phyloP scores from a whole-genome alignment of 2,329 filamentous ascomycete genomes.

The Pestalotiopsis sp. region DNA sequence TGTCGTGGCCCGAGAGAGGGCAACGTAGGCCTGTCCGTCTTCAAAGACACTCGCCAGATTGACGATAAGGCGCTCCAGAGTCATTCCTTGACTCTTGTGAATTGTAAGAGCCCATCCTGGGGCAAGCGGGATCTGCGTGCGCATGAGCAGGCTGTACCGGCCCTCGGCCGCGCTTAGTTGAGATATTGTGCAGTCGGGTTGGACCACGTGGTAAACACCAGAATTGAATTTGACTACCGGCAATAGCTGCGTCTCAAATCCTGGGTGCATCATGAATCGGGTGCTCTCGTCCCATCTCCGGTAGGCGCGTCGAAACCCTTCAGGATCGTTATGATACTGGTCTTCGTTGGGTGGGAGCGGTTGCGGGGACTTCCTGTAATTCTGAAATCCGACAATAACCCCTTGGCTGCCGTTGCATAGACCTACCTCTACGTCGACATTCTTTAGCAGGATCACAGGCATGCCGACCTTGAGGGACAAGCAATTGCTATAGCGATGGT shows the following conservation, averaged over 20 bases:
- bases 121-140: slow-evolving; percentile 63
- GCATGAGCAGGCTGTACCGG: slow-evolving; percentile 49
- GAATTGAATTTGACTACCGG: slow-evolving; percentile 58
- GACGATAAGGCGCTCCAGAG: slow-evolving; percentile 58
- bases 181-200: slow-evolving; percentile 50
- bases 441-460: slow-evolving; percentile 54
- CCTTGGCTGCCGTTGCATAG: slow-evolving; percentile 53
- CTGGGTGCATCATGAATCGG: slow-evolving; percentile 35
- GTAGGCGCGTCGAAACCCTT: slow-evolving; percentile 37
- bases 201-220: slow-evolving; percentile 45
- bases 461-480: slow-evolving; percentile 53
- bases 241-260: slow-evolving; percentile 39
- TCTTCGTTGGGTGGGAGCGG: slow-evolving; percentile 27
- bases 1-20: slow-evolving; percentile 52
- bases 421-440: slow-evolving; percentile 42
- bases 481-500: slow-evolving; percentile 47
- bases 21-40: slow-evolving; percentile 61
- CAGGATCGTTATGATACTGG: slow-evolving; percentile 14
- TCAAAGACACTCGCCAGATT: slow-evolving; percentile 53
- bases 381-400: slow-evolving; percentile 44
- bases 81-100: slow-evolving; percentile 66
- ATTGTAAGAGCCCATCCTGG: slow-evolving; percentile 66
- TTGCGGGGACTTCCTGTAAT: slow-evolving; percentile 21
- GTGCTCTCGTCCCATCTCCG: slow-evolving; percentile 38
- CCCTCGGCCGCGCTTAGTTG: slow-evolving; percentile 42